Evolutionary conservation across 2,329 filamentous ascomycete genomes (phyloP), one percentile per base, ranked within the genome.

Genomic region (Xylaria hypoxylon): DNA sequence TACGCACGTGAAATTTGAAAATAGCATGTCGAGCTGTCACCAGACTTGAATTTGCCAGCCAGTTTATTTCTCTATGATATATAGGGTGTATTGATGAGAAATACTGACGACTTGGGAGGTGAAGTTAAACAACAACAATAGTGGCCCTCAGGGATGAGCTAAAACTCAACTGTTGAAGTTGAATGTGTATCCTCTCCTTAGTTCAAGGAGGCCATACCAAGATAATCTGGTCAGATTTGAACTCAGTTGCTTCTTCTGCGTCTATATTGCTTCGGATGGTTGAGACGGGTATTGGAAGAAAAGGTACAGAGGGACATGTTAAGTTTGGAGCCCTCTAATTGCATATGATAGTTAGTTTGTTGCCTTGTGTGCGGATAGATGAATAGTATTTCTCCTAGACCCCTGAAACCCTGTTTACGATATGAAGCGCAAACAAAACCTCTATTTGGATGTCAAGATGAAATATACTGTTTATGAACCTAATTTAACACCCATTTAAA

Each of bases 1-100:
- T 28, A 57, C 26, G 38, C 68, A 71, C 17, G 33, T 62, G 26
- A 65, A 62, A 5, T 31, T 53, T 52, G 56, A 11, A 38, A 62
- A 50, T 51, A 50, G 33, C 62, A 70, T 70, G 31, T 19, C n/a
- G 33, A 55, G 28, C 53, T 62, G 17, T 13, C 10, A 4, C 35
- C 5, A 17, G 31, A 22, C 5, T 45, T 31, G 4, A 10, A 3
- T 24, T 35, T 19, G 7, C n/a, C 22, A 31, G 10, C 4, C 15
- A 4, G 8, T 11, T 35, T 11, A 24, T 24, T 40, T 40, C 17
- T 22, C 22, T 11, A 42, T 24, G n/a, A 47, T 47, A 13, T 31
- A 45, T 33, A n/a, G 22, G n/a, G 13, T 15, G 5, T 50, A 24
- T 28, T 35, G 19, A n/a, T 64, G 26, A 61, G 51, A 57, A 38